Percentiles rank a stretch among this genome's conserved stretches.
phyloP scores from a whole-genome alignment of 176 grass and related monocot species.

The Musa acuminata region DNA sequence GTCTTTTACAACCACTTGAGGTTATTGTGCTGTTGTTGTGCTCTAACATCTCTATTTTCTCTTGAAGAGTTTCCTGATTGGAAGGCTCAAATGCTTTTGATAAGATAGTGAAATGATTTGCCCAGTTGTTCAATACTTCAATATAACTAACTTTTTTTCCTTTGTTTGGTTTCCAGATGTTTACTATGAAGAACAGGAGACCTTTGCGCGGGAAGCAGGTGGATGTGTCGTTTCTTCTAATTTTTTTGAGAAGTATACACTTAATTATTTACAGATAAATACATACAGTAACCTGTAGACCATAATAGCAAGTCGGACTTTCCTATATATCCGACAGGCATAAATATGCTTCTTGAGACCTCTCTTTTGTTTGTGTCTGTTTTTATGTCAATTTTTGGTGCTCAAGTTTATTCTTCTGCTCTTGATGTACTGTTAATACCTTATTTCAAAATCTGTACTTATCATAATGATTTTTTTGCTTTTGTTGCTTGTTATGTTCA shows the following conservation, averaged over 20 bases:
- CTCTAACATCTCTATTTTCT: not conserved
- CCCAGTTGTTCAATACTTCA: not conserved
- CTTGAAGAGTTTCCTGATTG: not conserved
- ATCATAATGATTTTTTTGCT: not conserved
- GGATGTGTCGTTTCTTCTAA: constrained; percentile 30
- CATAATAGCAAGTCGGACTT: not conserved
- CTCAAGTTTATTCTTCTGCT: not conserved
- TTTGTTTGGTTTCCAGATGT: constrained; percentile 55
- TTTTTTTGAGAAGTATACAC: not conserved
- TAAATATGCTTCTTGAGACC: not conserved
- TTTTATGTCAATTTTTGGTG: not conserved
- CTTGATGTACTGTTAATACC: not conserved
- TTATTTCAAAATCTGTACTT: not conserved
- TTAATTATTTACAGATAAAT: not conserved
- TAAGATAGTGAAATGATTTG: not conserved
- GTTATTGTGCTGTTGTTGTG: too few species aligned
- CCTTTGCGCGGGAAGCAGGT: constrained; percentile 82
- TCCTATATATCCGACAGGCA: not conserved
- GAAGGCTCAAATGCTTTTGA: not conserved
- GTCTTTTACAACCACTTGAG: not conserved
- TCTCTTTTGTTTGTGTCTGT: not conserved
- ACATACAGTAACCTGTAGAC: not conserved
- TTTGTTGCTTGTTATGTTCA: not conserved
- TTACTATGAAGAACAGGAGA: constrained; percentile 83
- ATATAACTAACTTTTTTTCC: constrained; percentile 12